Evolutionary conservation across 805 yeast species (phyloP).

Genomic region (Candida manassasensis): DNA sequence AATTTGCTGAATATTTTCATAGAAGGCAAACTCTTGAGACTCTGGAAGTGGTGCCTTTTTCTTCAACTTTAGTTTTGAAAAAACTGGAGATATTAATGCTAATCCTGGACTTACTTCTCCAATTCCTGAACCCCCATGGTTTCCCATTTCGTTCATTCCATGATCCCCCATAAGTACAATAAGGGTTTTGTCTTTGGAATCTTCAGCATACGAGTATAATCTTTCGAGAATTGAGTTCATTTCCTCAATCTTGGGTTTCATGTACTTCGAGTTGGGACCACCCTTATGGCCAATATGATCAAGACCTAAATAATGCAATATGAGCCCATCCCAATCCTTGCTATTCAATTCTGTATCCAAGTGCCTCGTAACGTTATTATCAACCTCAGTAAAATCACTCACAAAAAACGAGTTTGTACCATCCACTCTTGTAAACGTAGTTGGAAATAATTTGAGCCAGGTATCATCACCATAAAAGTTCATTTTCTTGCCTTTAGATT

Average conservation of each 20-base stretch:
- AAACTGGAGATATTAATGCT: constrained; percentile 60
- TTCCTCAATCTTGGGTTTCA: constrained; percentile 79
- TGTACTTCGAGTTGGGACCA: constrained; percentile 76
- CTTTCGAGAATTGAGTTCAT: constrained; percentile 68
- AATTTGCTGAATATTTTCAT: constrained; percentile 53
- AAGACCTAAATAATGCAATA: constrained; percentile 86
- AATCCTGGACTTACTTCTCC: constrained; percentile 92
- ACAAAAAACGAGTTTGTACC: constrained; percentile 95
- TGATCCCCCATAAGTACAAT: constrained; percentile 86
- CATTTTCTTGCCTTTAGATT: constrained; percentile 36
- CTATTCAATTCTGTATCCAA: constrained; percentile 52
- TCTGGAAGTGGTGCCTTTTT: constrained; percentile 34
- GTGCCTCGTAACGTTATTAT: constrained; percentile 87
- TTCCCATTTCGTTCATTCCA: constrained; percentile 94
- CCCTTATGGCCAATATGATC: constrained; percentile 99
- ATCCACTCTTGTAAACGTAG: constrained; percentile 54
- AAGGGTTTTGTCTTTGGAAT: constrained; percentile 41
- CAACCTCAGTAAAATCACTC: constrained; percentile 92
- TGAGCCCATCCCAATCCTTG: constrained; percentile 73
- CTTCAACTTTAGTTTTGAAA: constrained; percentile 26
- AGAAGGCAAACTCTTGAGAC: constrained; percentile 48
- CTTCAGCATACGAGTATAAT: constrained; percentile 36
- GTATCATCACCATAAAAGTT: constrained; percentile 97
- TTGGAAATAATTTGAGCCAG: constrained; percentile 88
- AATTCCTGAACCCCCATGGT: constrained; percentile 91